Evolutionary conservation across 2,329 filamentous ascomycete species (phyloP).

Genomic region (Coniochaeta sp.): DNA sequence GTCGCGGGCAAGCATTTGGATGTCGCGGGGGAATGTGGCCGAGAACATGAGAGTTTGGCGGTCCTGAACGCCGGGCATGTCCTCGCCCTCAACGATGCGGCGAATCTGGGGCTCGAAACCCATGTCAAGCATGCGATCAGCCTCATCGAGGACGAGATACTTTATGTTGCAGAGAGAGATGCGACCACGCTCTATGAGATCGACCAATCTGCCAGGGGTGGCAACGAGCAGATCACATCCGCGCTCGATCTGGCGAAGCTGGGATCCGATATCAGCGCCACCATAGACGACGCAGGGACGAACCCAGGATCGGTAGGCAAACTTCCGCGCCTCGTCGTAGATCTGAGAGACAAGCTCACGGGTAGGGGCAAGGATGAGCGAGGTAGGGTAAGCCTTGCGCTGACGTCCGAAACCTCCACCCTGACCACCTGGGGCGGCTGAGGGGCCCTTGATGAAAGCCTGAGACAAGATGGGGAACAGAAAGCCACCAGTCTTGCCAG

Average conservation of each 20-base stretch:
- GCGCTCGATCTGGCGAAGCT: conserved; percentile 95
- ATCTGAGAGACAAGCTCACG: conserved; percentile 99
- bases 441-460: conserved; percentile 85
- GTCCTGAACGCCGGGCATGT: conserved; percentile 78
- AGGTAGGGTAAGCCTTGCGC: conserved; percentile 96
- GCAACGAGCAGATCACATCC: conserved; percentile 96
- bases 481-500: conserved; percentile 99
- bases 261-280: conserved; percentile 96
- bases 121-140: conserved; percentile 99
- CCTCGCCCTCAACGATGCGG: conserved; percentile 95
- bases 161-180: conserved; percentile 99
- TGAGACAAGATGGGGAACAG: conserved; percentile 98
- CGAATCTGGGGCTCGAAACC: conserved; percentile 99
- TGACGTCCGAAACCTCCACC: conserved; percentile 77
- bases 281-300: conserved; percentile 97
- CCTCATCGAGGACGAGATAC: conserved; percentile 97
- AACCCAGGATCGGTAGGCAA: conserved; percentile 98
- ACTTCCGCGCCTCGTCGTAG: conserved; percentile 95
- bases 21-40: conserved; percentile 97
- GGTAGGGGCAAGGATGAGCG: conserved; percentile 89
- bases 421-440: conserved; percentile 54
- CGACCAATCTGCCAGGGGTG: conserved; percentile 93
- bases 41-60: conserved; percentile 99
- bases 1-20: conserved; percentile 97
- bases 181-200: conserved; percentile 95